Evolutionary conservation across 2,329 filamentous ascomycete species (phyloP), one percentile per base, ranked within the genome.

Genomic region (Cladophialophora exuberans): DNA sequence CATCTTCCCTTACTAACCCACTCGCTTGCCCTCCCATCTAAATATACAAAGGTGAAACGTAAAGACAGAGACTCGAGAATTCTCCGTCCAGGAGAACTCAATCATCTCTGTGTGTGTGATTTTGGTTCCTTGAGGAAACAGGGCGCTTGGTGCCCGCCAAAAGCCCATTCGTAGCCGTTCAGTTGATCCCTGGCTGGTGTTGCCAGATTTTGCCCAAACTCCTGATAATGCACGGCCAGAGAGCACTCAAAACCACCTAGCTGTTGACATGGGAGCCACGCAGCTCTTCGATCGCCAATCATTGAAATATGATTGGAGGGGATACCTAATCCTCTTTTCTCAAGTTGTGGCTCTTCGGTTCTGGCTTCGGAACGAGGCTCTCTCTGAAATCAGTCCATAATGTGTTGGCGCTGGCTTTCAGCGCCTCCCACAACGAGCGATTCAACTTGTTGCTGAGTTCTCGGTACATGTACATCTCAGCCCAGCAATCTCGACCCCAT

Each of bases 401-500:
- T 2, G 58, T 61, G 25, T 57, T 63, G 17, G 60, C 39, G 6
- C 47, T 52, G 45, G 73, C 71, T 50, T 70, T 70, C 48, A 75
- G 75, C 62, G 78, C 82, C 76, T 95, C 88, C 90, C 90, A 97
- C 52, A 76, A 79, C 46, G 84, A 89, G 47, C 90, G 84, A 77
- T 97, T 97, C 59, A 97, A 81, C 73, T 85, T 86, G 71, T 96
- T 93, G 76, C 90, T 96, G 67, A 96, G 81, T 71, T 96, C 86
- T 48, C 92, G 88, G 76, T 91, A 99, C 70, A 88, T 87, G 76
- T 96, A 96, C 85, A 99, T 97, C 75, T 99, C 94, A 31, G 87
- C 87, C 93, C 93, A 97, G 72, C 94, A 99, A 74, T 99, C 93
- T 45, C 94, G 84, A 3, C 93, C 93, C 88, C 90, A 97, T 72